Conservation (phyloP, 2,329 filamentous ascomycete species). For the Canariomyces notabilis region DNA sequence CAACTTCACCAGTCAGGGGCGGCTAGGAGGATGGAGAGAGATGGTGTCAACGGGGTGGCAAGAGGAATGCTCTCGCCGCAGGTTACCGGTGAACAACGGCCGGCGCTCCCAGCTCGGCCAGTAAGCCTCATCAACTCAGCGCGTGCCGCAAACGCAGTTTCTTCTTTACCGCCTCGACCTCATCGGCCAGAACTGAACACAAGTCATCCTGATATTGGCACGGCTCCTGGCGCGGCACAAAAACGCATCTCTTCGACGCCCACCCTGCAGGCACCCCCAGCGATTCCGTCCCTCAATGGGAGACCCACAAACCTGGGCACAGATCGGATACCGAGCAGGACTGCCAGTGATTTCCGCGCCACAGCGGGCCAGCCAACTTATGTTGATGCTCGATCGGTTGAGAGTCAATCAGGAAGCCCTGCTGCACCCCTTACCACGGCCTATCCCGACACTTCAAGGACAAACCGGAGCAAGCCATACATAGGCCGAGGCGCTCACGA, state of each 20-base stretch:
- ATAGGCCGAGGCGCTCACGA: constrained; percentile 68
- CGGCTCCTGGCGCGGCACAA: constrained; percentile 26
- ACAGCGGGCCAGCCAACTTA: constrained; percentile 18
- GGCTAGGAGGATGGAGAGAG: constrained; percentile 41
- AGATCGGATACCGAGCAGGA: constrained; percentile 38
- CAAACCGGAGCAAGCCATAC: constrained; percentile 77
- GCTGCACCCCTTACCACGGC: constrained; percentile 43
- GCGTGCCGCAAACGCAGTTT: constrained; percentile 26
- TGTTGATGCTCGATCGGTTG: constrained; percentile 14
- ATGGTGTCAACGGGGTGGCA: constrained; percentile 38
- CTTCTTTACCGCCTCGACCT: constrained; percentile 39
- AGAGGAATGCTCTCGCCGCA: constrained; percentile 38
- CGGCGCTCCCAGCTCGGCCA: constrained; percentile 48
- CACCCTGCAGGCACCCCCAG: constrained; percentile 38
- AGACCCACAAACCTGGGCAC: constrained; percentile 45
- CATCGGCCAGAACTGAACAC: constrained; percentile 34
- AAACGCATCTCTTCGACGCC: constrained; percentile 45
- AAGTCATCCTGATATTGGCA: constrained; percentile 24
- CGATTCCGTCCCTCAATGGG: constrained; percentile 39
- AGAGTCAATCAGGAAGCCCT: constrained; percentile 12
- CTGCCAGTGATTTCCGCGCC: constrained; percentile 35
- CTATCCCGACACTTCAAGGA: constrained; percentile 78
- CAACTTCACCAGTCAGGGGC: constrained; percentile 47
- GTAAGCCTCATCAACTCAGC: constrained; percentile 31
- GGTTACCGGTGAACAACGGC: constrained; percentile 39